Percentiles rank a stretch among this genome's conserved stretches.
These are phyloP conservation scores for Acacia melanoxylon DNA, from an alignment of 306 rosid genomes.

Conservation along the genomic window DNA sequence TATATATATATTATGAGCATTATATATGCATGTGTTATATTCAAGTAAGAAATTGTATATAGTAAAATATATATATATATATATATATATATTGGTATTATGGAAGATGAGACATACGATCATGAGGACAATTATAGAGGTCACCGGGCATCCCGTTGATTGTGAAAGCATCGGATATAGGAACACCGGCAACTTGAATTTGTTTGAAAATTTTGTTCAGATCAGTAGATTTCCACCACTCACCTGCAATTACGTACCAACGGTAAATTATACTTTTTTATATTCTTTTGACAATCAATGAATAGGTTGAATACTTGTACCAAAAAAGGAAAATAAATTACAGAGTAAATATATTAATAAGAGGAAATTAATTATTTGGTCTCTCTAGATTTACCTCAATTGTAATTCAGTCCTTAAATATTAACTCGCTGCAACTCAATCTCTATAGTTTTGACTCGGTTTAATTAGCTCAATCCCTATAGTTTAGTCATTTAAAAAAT, in stretches of 20 bases:
- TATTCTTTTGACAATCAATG: not conserved
- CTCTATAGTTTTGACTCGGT: no score
- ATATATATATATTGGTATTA: no score
- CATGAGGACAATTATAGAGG: conserved; percentile 49
- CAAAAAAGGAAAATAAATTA: not conserved
- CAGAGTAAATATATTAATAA: not conserved
- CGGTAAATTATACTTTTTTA: not conserved
- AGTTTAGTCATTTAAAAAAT: no score
- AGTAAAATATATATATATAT: not conserved
- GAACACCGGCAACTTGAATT: conserved; percentile 30
- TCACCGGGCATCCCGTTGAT: conserved; percentile 73
- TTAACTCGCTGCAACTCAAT: no score
- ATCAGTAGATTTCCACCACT: conserved; percentile 72
- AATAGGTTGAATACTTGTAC: not conserved
- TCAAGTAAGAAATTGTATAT: not conserved
- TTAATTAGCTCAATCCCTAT: no score
- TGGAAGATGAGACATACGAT: conserved; percentile 29
- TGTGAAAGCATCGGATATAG: conserved; percentile 49
- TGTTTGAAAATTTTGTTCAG: conserved; percentile 32
- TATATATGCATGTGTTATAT: no score
- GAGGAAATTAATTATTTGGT: no score
- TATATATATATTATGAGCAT: not conserved
- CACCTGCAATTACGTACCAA: conserved; percentile 42
- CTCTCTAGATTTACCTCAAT: no score
- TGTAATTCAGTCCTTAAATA: no score